Evolutionary conservation across 345 rosid genomes (phyloP).

Genomic region (Brassica napus): DNA sequence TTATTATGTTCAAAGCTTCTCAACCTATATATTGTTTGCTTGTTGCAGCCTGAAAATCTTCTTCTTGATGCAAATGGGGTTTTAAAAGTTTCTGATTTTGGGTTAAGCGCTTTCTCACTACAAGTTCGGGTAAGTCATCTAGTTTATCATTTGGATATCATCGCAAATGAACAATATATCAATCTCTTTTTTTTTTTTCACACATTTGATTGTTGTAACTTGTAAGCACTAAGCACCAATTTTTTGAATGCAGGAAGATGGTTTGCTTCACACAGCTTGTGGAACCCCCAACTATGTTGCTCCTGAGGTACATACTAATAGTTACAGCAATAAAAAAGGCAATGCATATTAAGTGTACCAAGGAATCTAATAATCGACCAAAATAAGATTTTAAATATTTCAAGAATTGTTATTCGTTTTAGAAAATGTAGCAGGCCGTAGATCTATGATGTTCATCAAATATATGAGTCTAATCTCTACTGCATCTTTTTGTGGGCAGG

Average conservation of each 20-base stretch:
- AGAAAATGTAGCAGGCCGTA: neutral
- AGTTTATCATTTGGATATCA: neutral
- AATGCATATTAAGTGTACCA: neutral
- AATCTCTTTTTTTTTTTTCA: neutral
- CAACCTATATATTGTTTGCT: neutral
- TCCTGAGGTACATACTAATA: constrained; percentile 68
- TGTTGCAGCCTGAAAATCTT: constrained; percentile 91
- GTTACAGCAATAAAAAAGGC: neutral
- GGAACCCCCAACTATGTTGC: constrained; percentile 98
- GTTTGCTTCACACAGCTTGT: constrained; percentile 94
- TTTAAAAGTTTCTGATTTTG: constrained; percentile 90
- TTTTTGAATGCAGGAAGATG: constrained; percentile 66
- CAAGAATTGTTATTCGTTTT: neutral
- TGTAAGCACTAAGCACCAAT: neutral
- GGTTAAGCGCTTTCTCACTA: constrained; percentile 83
- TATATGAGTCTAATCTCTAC: neutral
- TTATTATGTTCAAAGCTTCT: constrained; percentile 7
- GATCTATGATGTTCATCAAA: neutral
- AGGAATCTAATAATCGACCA: neutral
- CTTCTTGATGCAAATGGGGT: constrained; percentile 71
- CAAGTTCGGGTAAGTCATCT: constrained; percentile 64
- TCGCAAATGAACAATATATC: neutral
- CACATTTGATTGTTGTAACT: neutral
- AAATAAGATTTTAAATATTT: neutral
- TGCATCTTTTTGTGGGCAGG: constrained; percentile 44